A percentile compares a stretch with the other conserved stretches of the same genome.
Conservation (phyloP, 805 yeast genomes). For the Pichia eremophila region DNA sequence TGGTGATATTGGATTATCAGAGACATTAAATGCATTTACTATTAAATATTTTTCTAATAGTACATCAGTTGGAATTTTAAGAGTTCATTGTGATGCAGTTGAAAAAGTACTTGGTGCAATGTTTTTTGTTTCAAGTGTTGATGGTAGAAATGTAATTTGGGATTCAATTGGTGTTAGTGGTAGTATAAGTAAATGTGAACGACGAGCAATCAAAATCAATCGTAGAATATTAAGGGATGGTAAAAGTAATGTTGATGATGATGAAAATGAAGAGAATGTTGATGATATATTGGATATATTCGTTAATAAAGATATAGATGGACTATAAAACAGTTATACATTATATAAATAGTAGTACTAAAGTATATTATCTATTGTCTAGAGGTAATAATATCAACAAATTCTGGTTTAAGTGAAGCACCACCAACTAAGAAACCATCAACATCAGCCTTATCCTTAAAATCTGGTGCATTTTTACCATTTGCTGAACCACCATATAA, state of each 20-base stretch:
- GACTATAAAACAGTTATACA: neutral
- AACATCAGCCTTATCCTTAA: conserved; percentile 87
- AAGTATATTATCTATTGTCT: conserved; percentile 71
- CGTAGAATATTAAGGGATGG: conserved; percentile 14
- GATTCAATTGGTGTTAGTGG: conserved; percentile 71
- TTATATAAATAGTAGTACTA: too few species aligned
- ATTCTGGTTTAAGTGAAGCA: conserved; percentile 97
- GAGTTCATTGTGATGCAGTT: conserved; percentile 61
- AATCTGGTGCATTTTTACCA: conserved; percentile 83
- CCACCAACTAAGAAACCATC: conserved; percentile 99
- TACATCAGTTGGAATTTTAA: conserved; percentile 76
- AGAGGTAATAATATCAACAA: conserved; percentile 88
- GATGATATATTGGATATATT: neutral
- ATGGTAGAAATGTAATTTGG: conserved; percentile 41
- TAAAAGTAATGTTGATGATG: too few species aligned
- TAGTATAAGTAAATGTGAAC: conserved; percentile 77
- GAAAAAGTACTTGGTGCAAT: conserved; percentile 61
- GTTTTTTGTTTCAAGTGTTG: conserved; percentile 42
- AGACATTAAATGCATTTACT: conserved; percentile 27
- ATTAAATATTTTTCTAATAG: conserved; percentile 72
- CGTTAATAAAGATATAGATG: neutral
- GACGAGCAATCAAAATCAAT: conserved; percentile 48
- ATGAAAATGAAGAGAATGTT: too few species aligned
- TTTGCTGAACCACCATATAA: conserved; percentile 98
- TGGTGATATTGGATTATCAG: conserved; percentile 71